Evolutionary conservation across 2,329 filamentous ascomycete species (phyloP).

Genomic region (Fusarium xylarioides): DNA sequence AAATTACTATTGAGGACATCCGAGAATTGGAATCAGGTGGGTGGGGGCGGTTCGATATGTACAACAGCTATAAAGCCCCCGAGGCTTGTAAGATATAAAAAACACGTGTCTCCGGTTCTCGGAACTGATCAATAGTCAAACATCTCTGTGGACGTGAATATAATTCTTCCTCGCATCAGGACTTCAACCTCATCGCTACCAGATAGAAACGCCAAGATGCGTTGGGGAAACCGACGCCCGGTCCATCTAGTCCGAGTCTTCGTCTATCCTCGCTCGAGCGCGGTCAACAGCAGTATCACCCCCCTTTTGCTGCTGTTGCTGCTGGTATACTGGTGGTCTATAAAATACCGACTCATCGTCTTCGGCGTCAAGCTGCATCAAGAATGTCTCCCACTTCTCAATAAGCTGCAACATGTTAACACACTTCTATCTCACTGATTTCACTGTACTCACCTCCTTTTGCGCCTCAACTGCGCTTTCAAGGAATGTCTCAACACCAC

Average conservation of each 20-base stretch:
- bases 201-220: slow-evolving; percentile 23
- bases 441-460: slow-evolving; percentile 79
- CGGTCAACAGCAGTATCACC: slow-evolving; percentile 69
- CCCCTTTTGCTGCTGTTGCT: slow-evolving; percentile 58
- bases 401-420: slow-evolving; percentile 59
- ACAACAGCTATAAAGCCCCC: slow-evolving; percentile 46
- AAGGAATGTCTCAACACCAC: slow-evolving; percentile 94
- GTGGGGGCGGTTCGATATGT: slow-evolving; percentile 45
- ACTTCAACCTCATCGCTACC: slow-evolving; percentile 11
- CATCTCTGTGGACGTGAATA: slow-evolving; percentile 12
- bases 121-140: slow-evolving; percentile 34
- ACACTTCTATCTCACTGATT: neutral
- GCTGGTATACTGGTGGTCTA: slow-evolving; percentile 67
- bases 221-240: neutral
- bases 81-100: slow-evolving; percentile 50
- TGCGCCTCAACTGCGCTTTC: slow-evolving; percentile 98
- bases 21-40: slow-evolving; percentile 27
- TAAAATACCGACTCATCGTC: slow-evolving; percentile 80
- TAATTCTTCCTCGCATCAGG: slow-evolving; percentile 14
- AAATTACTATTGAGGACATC: slow-evolving; percentile 26
- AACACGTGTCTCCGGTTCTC: slow-evolving; percentile 42
- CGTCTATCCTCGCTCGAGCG: slow-evolving; percentile 66
- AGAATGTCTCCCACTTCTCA: slow-evolving; percentile 98
- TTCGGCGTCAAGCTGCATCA: slow-evolving; percentile 94
- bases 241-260: slow-evolving; percentile 64